phyloP scores from a whole-genome alignment of 345 rosid species.

The Euphorbia lathyris region DNA sequence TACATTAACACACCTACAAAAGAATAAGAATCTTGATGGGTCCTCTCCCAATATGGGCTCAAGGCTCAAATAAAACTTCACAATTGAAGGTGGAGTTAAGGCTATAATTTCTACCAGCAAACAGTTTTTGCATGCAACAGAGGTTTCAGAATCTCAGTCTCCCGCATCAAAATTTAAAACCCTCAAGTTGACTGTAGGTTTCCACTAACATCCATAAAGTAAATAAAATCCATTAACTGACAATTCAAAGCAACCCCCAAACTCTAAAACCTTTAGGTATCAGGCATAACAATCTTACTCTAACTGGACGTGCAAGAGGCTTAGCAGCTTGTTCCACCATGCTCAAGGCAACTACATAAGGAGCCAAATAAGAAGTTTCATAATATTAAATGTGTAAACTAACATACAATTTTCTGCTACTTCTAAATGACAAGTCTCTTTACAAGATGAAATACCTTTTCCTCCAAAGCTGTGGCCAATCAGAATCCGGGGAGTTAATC shows the following conservation, averaged over 20 bases:
- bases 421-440: not conserved
- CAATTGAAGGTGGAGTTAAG: no score
- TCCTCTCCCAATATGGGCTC: not conserved
- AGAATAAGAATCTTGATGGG: not conserved
- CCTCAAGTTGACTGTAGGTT: not conserved
- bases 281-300: constrained; percentile 40
- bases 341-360: constrained; percentile 75
- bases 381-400: constrained; percentile 15
- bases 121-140: not conserved
- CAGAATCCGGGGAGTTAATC: constrained; percentile 75
- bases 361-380: constrained; percentile 21
- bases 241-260: constrained; percentile 15
- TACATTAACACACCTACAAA: not conserved
- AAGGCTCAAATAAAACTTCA: not conserved
- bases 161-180: not conserved
- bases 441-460: constrained; percentile 54
- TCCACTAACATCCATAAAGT: not conserved
- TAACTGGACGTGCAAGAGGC: constrained; percentile 93
- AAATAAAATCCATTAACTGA: not conserved
- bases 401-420: not conserved
- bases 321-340: constrained; percentile 97
- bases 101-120: not conserved
- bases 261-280: constrained; percentile 7
- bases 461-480: constrained; percentile 99
- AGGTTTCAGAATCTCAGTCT: not conserved